Evolutionary conservation across 176 grass and related monocot genomes (phyloP).

Genomic region (Zizania latifolia): DNA sequence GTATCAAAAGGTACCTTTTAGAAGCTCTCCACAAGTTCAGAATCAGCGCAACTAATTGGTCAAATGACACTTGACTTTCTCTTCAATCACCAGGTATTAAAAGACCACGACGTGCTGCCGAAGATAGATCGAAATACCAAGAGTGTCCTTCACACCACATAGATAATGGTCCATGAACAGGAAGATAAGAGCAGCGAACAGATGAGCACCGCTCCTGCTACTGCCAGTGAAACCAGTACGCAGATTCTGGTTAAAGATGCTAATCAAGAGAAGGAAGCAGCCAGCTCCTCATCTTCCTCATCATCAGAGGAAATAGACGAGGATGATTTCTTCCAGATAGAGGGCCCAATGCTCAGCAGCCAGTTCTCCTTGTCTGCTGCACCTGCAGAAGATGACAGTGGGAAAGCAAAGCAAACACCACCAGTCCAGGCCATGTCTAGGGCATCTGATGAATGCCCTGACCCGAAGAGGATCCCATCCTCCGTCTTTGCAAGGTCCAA

Average conservation of each 20-base stretch:
- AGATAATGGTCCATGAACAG: conserved; percentile 25
- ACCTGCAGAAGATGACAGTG: background rate
- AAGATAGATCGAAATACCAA: background rate
- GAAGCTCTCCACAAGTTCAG: background rate
- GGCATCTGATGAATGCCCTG: conserved; percentile 25
- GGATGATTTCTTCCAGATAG: conserved; percentile 52
- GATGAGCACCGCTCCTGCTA: background rate
- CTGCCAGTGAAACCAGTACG: background rate
- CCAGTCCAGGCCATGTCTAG: conserved; percentile 34
- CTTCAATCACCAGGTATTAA: background rate
- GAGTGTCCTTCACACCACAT: background rate
- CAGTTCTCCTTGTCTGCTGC: conserved; percentile 1
- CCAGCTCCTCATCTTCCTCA: conserved; percentile 9
- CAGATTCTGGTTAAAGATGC: background rate
- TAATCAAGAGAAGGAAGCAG: conserved; percentile 4
- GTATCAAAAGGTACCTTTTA: background rate
- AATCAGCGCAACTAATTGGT: background rate
- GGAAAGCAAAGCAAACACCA: conserved; percentile 16
- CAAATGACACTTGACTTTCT: background rate
- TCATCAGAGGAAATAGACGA: conserved; percentile 37
- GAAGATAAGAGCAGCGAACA: conserved; percentile 11
- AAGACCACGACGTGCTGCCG: background rate
- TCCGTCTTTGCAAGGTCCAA: conserved; percentile 43
- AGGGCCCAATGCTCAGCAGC: conserved; percentile 17
- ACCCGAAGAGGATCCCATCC: conserved; percentile 61